phyloP scores from a whole-genome alignment of 257 asterid genomes.

The Solanum peruvianum region DNA sequence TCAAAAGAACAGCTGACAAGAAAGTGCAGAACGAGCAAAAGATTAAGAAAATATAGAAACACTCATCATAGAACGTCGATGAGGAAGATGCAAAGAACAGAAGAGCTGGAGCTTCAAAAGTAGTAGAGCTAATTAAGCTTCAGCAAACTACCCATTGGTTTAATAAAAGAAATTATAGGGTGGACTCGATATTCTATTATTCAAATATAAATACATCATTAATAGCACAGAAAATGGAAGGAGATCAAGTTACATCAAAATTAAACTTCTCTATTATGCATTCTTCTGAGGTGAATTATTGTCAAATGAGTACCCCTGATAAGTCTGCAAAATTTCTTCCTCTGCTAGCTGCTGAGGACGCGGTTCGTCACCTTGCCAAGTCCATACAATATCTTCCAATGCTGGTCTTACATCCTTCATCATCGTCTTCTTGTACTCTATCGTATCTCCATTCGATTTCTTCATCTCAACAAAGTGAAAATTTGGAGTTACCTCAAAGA shows the following conservation, averaged over 20 bases:
- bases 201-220: neutral
- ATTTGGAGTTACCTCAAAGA: constrained; percentile 46
- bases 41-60: neutral
- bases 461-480: constrained; percentile 67
- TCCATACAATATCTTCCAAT: constrained; percentile 60
- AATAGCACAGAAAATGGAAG: neutral
- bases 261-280: neutral
- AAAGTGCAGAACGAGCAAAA: neutral
- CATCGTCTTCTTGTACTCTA: constrained; percentile 64
- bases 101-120: neutral
- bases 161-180: neutral
- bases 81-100: neutral
- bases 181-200: neutral
- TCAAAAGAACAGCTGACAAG: neutral
- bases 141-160: neutral
- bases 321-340: neutral
- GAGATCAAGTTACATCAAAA: neutral
- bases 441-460: constrained; percentile 50
- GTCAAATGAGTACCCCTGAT: neutral
- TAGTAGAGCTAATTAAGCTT: neutral
- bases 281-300: neutral
- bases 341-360: constrained; percentile 2
- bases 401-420: constrained; percentile 46
- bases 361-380: constrained; percentile 56
- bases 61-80: neutral